These are phyloP conservation scores for Phytophthora citricola DNA, from an alignment of 352 stramenopile species.

Conservation along the genomic window DNA sequence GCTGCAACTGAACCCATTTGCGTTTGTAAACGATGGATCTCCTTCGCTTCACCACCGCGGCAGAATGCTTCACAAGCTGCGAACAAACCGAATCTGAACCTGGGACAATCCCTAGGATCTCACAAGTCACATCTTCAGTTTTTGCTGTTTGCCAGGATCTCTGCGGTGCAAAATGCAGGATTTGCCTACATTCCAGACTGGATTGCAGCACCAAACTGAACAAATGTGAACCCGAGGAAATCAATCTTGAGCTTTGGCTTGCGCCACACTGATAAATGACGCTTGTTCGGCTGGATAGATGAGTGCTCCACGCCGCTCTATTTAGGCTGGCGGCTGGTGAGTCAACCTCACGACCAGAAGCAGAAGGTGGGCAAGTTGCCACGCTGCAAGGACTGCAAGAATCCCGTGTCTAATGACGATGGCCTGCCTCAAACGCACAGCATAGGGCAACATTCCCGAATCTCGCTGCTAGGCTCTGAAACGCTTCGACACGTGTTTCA, in stretches of 20 bases:
- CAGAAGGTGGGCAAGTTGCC: slow-evolving; percentile 7
- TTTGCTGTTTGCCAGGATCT: slow-evolving; percentile 8
- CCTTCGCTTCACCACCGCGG: slow-evolving; percentile 2
- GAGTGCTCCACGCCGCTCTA: slow-evolving; percentile 11
- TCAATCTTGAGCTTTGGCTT: slow-evolving; percentile 10
- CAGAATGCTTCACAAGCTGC: slow-evolving; percentile 3
- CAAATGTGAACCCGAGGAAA: neutral
- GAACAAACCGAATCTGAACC: neutral
- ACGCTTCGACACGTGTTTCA: slow-evolving; percentile 21
- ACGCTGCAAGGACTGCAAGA: neutral
- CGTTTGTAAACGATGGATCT: neutral
- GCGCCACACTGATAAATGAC: slow-evolving; percentile 7
- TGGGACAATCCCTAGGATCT: slow-evolving; percentile 14
- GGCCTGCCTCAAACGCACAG: slow-evolving; percentile 20
- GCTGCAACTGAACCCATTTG: slow-evolving; percentile 4
- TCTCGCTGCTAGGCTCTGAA: slow-evolving; percentile 9
- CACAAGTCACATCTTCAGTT: slow-evolving; percentile 8
- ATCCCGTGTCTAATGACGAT: neutral
- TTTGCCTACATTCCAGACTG: no score
- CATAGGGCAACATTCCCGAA: slow-evolving; percentile 12
- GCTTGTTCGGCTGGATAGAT: slow-evolving; percentile 4
- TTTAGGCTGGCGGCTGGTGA: neutral
- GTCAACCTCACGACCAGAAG: slow-evolving; percentile 15
- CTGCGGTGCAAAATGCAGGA: neutral
- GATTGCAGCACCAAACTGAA: neutral